Conservation (phyloP, 768 basidiomycete genomes). For the Lepiota venenata region DNA sequence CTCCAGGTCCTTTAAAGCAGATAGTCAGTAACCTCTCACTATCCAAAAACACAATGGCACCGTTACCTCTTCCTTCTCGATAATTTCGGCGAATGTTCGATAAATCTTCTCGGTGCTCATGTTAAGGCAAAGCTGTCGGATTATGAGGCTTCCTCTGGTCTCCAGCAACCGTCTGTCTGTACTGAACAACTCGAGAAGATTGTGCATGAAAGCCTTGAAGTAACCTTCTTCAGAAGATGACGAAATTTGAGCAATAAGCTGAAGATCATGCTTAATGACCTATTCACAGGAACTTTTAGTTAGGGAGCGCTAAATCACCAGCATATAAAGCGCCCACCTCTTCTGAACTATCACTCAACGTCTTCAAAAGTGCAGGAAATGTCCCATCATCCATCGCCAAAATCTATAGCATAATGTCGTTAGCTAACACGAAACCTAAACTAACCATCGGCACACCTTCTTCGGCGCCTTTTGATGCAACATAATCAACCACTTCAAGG, state of each 20-base stretch:
- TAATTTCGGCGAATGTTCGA: conserved; percentile 91
- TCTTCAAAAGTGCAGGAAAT: conserved; percentile 93
- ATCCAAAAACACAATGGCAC: conserved; percentile 16
- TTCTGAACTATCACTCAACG: conserved; percentile 93
- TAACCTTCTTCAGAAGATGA: conserved; percentile 94
- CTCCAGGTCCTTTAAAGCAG: conserved; percentile 74
- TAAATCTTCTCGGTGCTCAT: conserved; percentile 96
- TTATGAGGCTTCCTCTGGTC: conserved; percentile 91
- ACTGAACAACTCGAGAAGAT: conserved; percentile 90
- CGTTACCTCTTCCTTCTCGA: conserved; percentile 93
- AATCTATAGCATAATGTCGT: conserved; percentile 49
- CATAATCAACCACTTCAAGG: conserved; percentile 98
- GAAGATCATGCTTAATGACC: conserved; percentile 96
- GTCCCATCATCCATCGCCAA: conserved; percentile 96
- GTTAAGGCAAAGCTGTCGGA: conserved; percentile 90
- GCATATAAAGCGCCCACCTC: conserved; percentile 48
- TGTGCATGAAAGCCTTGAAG: conserved; percentile 94
- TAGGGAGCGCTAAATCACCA: background rate
- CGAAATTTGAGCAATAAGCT: conserved; percentile 95
- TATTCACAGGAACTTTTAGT: conserved; percentile 22
- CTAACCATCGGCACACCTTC: conserved; percentile 51
- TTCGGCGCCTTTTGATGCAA: conserved; percentile 96
- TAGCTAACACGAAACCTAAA: background rate
- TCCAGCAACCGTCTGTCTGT: conserved; percentile 90
- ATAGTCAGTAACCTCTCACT: background rate